A percentile compares a stretch with the other conserved stretches of the same genome.
Conservation (phyloP, 257 asterid genomes). For the Paraleonurus japonicus region DNA sequence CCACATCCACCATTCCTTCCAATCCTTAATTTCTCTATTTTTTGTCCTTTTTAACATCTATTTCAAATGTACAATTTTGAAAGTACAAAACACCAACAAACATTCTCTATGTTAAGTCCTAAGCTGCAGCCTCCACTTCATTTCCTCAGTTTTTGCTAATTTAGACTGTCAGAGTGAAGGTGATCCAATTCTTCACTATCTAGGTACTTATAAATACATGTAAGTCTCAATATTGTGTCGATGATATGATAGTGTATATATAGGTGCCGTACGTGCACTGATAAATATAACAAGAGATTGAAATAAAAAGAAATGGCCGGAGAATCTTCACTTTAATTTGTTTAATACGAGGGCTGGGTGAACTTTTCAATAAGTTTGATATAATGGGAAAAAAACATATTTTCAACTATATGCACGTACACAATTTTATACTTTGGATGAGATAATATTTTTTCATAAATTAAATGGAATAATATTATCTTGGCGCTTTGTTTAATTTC, state of each 20-base stretch:
- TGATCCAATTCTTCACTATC: no score
- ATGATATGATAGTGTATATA: no score
- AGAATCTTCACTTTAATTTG: no score
- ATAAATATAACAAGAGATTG: no score
- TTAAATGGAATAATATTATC: background rate
- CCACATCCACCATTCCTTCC: conserved; percentile 32
- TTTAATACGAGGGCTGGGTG: background rate
- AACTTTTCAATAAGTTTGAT: background rate
- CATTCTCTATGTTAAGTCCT: conserved; percentile 7
- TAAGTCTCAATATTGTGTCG: background rate
- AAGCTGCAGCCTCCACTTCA: background rate
- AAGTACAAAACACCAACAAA: conserved; percentile 15
- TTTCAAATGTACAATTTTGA: conserved; percentile 16
- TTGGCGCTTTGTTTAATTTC: background rate
- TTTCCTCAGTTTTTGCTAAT: background rate
- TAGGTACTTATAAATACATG: no score
- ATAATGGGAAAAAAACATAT: background rate
- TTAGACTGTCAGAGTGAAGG: background rate
- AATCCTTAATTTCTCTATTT: conserved; percentile 12
- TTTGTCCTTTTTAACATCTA: background rate
- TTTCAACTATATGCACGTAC: no score
- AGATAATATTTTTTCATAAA: background rate
- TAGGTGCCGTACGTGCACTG: no score
- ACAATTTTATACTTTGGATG: background rate
- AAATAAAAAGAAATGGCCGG: no score